Evolutionary conservation across 164 flowering plant genomes (phyloP).

Genomic region (Aristolochia californica): DNA sequence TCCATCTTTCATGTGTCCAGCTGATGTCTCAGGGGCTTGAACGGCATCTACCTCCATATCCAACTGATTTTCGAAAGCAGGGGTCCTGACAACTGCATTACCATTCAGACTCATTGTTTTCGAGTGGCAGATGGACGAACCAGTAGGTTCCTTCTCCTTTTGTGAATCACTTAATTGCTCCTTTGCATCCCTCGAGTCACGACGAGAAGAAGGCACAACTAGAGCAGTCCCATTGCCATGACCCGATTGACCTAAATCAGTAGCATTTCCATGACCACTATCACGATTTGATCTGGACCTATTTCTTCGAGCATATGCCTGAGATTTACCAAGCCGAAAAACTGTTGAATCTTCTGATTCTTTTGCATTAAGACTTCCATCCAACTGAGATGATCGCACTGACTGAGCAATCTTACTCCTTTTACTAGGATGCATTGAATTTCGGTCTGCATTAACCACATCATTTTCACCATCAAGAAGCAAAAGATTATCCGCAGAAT

Average conservation of each 20-base stretch:
- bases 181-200: slow-evolving; percentile 41
- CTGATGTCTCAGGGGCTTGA: slow-evolving; percentile 16
- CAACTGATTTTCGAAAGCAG: slow-evolving; percentile 24
- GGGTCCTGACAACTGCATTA: slow-evolving; percentile 20
- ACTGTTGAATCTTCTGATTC: slow-evolving; percentile 70
- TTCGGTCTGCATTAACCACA: slow-evolving; percentile 35
- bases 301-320: slow-evolving; percentile 74
- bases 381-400: slow-evolving; percentile 51
- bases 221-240: slow-evolving; percentile 38
- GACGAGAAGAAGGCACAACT: slow-evolving; percentile 29
- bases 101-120: slow-evolving; percentile 35
- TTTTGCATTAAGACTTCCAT: slow-evolving; percentile 40
- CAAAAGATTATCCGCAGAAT: slow-evolving; percentile 81
- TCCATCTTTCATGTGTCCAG: slow-evolving; percentile 14
- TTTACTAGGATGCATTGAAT: slow-evolving; percentile 23
- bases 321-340: slow-evolving; percentile 36
- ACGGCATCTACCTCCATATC: slow-evolving; percentile 32
- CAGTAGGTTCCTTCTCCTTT: slow-evolving; percentile 26
- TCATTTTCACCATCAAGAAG: slow-evolving; percentile 75
- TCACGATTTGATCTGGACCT: slow-evolving; percentile 69
- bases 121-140: slow-evolving; percentile 24
- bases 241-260: slow-evolving; percentile 32
- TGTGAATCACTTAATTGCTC: slow-evolving; percentile 27
- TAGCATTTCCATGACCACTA: slow-evolving; percentile 37
- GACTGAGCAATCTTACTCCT: slow-evolving; percentile 36